Conservation (phyloP, 83 land plant species). For the Thuja plicata region DNA sequence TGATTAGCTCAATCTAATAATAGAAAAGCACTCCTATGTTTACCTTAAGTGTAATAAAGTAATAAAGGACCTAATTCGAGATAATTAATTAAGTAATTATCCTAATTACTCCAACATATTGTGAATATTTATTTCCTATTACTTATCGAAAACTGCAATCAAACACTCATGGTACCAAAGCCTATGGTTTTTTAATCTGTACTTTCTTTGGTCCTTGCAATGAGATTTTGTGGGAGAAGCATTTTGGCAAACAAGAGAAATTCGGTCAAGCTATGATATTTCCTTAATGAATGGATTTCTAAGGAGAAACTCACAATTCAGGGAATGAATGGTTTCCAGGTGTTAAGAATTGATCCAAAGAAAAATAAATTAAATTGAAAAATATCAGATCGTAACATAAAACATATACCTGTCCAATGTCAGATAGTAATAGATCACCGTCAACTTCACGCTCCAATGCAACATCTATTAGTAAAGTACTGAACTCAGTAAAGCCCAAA, state of each 20-base stretch:
- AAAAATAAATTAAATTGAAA: too few species aligned
- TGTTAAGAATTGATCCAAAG: too few species aligned
- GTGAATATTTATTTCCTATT: too few species aligned
- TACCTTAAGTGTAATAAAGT: too few species aligned
- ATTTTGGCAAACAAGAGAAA: neutral
- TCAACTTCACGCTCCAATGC: slow-evolving; percentile 93
- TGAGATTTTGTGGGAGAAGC: neutral
- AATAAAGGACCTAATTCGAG: too few species aligned
- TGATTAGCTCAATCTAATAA: too few species aligned
- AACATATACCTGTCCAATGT: slow-evolving; percentile 88
- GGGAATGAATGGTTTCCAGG: neutral
- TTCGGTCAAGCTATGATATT: neutral
- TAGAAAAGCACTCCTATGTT: too few species aligned
- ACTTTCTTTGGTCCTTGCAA: neutral
- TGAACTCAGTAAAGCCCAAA: neutral
- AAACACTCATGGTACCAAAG: neutral
- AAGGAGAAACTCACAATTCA: neutral
- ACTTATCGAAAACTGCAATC: neutral
- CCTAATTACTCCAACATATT: too few species aligned
- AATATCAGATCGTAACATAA: neutral
- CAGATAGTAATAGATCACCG: slow-evolving; percentile 84
- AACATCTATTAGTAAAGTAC: slow-evolving; percentile 49
- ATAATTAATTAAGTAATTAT: too few species aligned
- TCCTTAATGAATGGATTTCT: neutral
- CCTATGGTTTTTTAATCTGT: neutral